A percentile compares a stretch with the other conserved stretches of the same genome.
Conservation (phyloP, 2,329 filamentous ascomycete species). For the Monilinia fructigena region DNA sequence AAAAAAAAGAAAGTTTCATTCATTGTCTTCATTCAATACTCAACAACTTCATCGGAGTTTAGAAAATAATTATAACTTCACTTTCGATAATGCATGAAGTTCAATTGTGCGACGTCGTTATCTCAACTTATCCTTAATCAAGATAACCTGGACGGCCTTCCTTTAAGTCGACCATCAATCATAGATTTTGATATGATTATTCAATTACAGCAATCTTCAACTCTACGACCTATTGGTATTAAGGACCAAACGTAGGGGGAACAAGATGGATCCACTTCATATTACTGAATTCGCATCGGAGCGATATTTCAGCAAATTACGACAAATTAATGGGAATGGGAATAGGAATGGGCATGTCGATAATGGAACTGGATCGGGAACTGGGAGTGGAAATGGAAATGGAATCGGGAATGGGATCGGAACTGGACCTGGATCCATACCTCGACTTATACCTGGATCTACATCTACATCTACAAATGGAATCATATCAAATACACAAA, state of each 20-base stretch:
- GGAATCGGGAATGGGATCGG: slow-evolving; percentile 43
- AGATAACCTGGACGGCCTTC: slow-evolving; percentile 31
- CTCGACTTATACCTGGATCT: too few relatives aligned
- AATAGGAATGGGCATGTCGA: slow-evolving; percentile 43
- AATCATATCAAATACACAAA: slow-evolving; percentile 31
- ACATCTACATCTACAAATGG: slow-evolving; percentile 24
- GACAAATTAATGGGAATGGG: slow-evolving; percentile 51
- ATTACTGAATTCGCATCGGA: slow-evolving; percentile 66
- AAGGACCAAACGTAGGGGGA: slow-evolving; percentile 35
- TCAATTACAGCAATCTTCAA: slow-evolving; percentile 28
- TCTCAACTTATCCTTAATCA: slow-evolving; percentile 25
- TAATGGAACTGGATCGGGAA: slow-evolving; percentile 26
- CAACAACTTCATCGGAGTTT: neutral
- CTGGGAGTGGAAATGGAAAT: slow-evolving; percentile 34
- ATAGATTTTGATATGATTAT: slow-evolving; percentile 36
- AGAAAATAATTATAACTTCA: neutral
- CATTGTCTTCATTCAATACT: neutral
- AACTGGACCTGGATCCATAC: neutral
- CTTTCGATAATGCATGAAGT: slow-evolving; percentile 33
- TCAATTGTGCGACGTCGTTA: slow-evolving; percentile 32
- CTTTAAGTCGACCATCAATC: slow-evolving; percentile 29
- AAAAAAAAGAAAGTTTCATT: neutral
- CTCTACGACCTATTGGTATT: slow-evolving; percentile 38
- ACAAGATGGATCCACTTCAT: slow-evolving; percentile 59
- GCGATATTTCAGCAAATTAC: slow-evolving; percentile 62